A percentile compares a stretch with the other conserved stretches of the same genome.
Conservation (phyloP, 176 grass and related monocot genomes). For the Dactylis glomerata region DNA sequence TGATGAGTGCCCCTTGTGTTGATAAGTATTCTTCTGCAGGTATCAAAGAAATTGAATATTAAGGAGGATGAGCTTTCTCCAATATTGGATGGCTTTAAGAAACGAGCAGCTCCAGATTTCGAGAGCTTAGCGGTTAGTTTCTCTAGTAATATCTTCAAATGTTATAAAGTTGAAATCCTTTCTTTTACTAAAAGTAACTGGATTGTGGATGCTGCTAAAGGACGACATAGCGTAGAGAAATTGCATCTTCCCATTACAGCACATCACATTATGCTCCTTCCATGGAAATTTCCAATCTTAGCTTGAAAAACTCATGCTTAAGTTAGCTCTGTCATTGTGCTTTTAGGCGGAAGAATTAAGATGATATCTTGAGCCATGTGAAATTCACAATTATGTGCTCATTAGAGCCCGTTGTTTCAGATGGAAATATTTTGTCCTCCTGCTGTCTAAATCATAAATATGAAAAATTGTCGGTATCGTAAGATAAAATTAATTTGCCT, state of each 20-base stretch:
- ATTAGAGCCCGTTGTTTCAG: not conserved
- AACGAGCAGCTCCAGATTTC: conserved; percentile 49
- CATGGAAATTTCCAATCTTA: not conserved
- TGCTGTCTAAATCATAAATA: not conserved
- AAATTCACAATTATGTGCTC: not conserved
- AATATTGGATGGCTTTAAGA: conserved; percentile 41
- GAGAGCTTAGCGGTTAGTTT: conserved; percentile 59
- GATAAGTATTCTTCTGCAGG: conserved; percentile 47
- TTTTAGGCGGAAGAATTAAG: not conserved
- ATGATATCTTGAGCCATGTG: not conserved
- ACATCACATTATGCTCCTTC: not conserved
- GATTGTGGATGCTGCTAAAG: not conserved
- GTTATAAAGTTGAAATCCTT: conserved; percentile 6
- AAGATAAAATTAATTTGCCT: not conserved
- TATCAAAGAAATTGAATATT: conserved; percentile 62
- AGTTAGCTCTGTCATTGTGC: not conserved
- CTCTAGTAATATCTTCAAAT: not conserved
- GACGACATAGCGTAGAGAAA: not conserved
- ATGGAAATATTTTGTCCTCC: not conserved
- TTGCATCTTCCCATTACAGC: not conserved
- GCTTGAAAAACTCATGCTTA: not conserved
- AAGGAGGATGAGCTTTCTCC: conserved; percentile 39
- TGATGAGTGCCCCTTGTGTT: conserved; percentile 3
- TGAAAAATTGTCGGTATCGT: not conserved
- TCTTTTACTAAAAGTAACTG: not conserved